These are phyloP conservation scores for Meira miltonrushii DNA, from an alignment of 1,284 basidiomycete genomes.

Conservation along the genomic window DNA sequence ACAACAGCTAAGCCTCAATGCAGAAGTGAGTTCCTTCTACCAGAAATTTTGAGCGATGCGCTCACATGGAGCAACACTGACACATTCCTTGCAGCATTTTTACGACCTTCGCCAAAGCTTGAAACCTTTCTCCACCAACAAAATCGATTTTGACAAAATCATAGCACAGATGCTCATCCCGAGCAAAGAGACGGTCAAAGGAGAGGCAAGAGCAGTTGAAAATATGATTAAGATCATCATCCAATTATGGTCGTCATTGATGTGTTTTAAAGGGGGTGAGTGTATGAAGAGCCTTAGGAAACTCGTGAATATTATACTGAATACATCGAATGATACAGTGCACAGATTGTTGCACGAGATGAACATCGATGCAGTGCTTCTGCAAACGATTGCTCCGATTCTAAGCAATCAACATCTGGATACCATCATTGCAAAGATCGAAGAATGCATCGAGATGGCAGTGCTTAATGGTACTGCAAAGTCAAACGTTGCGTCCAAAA, in stretches of 20 bases:
- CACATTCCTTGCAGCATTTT: not conserved
- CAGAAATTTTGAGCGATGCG: no score
- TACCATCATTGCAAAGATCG: not conserved
- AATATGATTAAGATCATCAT: not conserved
- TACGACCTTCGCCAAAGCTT: not conserved
- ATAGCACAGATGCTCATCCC: conserved; percentile 7
- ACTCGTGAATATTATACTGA: not conserved
- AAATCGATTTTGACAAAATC: conserved; percentile 14
- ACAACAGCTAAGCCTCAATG: conserved; percentile 4
- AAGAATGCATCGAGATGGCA: conserved; percentile 2
- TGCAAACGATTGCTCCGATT: not conserved
- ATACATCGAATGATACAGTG: not conserved
- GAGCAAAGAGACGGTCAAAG: not conserved
- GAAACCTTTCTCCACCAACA: not conserved
- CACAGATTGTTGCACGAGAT: no score
- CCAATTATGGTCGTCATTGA: not conserved
- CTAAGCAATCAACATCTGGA: not conserved
- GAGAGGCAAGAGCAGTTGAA: conserved; percentile 7
- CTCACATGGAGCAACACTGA: no score
- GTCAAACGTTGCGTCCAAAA: conserved; percentile 3
- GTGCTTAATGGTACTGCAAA: conserved; percentile 7
- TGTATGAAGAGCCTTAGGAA: not conserved
- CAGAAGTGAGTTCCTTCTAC: not conserved
- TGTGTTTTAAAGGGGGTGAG: not conserved
- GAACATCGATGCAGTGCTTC: not conserved